Conservation (phyloP, 1,139 yeast genomes). For the Blastobotrys persicus region DNA sequence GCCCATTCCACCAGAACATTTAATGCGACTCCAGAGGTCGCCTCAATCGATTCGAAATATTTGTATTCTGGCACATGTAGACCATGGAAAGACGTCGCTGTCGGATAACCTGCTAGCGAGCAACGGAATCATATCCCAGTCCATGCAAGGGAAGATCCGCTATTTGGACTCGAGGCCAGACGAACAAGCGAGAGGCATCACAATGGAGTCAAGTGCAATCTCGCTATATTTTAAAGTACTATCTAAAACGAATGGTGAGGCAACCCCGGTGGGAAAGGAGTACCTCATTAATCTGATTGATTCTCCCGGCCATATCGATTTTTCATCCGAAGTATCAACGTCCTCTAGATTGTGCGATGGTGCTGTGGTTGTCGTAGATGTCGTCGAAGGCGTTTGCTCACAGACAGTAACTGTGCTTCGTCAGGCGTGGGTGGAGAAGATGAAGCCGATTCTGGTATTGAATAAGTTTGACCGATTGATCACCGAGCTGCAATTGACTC, state of each 20-base stretch:
- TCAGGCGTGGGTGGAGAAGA: slow-evolving; percentile 92
- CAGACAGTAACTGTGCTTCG: slow-evolving; percentile 93
- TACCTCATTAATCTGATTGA: slow-evolving; percentile 89
- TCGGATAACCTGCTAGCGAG: slow-evolving; percentile 92
- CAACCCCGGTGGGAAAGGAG: slow-evolving; percentile 56
- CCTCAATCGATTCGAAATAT: slow-evolving; percentile 78
- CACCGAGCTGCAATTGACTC: slow-evolving; percentile 75
- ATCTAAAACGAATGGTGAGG: slow-evolving; percentile 28
- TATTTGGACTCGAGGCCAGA: slow-evolving; percentile 93
- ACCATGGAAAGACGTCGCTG: slow-evolving; percentile 95
- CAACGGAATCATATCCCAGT: slow-evolving; percentile 92
- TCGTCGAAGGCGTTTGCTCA: slow-evolving; percentile 96
- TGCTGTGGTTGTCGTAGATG: slow-evolving; percentile 91
- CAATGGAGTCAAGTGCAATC: slow-evolving; percentile 95
- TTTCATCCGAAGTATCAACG: slow-evolving; percentile 92
- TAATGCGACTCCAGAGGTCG: slow-evolving; percentile 64
- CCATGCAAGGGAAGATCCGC: slow-evolving; percentile 93
- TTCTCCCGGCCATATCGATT: slow-evolving; percentile 98
- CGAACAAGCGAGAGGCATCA: slow-evolving; percentile 93
- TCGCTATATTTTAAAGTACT: slow-evolving; percentile 65
- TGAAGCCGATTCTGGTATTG: slow-evolving; percentile 85
- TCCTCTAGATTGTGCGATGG: slow-evolving; percentile 97
- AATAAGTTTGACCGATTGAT: slow-evolving; percentile 90
- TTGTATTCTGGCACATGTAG: slow-evolving; percentile 96
- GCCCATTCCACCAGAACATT: slow-evolving; percentile 56